phyloP scores from a whole-genome alignment of 2,329 filamentous ascomycete genomes.

The Aspergillus quadrilineatus region DNA sequence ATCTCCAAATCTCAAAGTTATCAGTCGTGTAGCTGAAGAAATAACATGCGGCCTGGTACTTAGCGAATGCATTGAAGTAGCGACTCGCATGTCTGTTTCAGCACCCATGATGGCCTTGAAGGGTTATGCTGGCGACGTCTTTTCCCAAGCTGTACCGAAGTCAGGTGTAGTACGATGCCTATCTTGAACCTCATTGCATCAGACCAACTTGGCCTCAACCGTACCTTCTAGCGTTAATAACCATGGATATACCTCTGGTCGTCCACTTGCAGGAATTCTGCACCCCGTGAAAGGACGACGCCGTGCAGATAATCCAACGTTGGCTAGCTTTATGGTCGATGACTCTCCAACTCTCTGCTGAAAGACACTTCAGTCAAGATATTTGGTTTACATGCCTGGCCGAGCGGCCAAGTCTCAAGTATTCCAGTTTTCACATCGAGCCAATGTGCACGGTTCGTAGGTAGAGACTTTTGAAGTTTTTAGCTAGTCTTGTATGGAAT shows the following conservation, averaged over 20 bases:
- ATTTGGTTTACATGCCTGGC: slow-evolving; percentile 27
- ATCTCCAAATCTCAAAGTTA: neutral
- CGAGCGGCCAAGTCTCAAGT: slow-evolving; percentile 33
- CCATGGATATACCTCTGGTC: slow-evolving; percentile 35
- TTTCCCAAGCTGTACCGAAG: slow-evolving; percentile 46
- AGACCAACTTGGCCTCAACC: slow-evolving; percentile 43
- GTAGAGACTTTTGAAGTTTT: slow-evolving; percentile 36
- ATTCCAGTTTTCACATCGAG: slow-evolving; percentile 30
- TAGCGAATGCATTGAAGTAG: slow-evolving; percentile 54
- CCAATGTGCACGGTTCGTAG: slow-evolving; percentile 50
- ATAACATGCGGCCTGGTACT: slow-evolving; percentile 48
- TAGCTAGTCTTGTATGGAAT: slow-evolving; percentile 27
- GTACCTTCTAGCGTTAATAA: slow-evolving; percentile 13
- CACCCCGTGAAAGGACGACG: slow-evolving; percentile 32
- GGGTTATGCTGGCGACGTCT: slow-evolving; percentile 48
- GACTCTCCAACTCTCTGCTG: neutral
- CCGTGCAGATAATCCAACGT: slow-evolving; percentile 39
- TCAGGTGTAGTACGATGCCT: too few relatives aligned
- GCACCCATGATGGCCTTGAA: slow-evolving; percentile 61
- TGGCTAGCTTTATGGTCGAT: slow-evolving; percentile 1
- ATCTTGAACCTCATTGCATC: slow-evolving; percentile 15
- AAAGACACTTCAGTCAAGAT: slow-evolving; percentile 31
- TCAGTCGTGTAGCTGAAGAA: slow-evolving; percentile 44
- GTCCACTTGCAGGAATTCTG: slow-evolving; percentile 40
- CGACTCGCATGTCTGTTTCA: slow-evolving; percentile 61